A percentile compares a stretch with the other conserved stretches of the same genome.
phyloP scores from a whole-genome alignment of 2,329 filamentous ascomycete species.

The Triangularia setosa region DNA sequence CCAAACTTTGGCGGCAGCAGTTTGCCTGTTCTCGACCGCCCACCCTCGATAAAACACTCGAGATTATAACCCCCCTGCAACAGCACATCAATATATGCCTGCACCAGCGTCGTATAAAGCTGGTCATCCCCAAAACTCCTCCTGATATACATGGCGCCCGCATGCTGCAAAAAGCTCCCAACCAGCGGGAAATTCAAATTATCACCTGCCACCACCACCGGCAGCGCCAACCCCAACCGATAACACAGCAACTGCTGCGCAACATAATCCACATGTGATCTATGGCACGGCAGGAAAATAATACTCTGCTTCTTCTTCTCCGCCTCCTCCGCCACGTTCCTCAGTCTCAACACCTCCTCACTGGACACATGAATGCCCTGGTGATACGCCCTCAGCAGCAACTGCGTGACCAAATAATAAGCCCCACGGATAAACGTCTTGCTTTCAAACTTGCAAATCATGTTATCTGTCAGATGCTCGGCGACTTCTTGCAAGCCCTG shows the following conservation, averaged over 20 bases:
- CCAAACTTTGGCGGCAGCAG: constrained; percentile 92
- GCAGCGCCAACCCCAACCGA: constrained; percentile 79
- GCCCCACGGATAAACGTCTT: constrained; percentile 87
- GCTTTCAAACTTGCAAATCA: constrained; percentile 99
- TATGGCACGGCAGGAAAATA: constrained; percentile 90
- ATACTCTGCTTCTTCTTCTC: constrained; percentile 88
- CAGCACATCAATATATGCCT: constrained; percentile 90
- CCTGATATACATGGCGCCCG: constrained; percentile 96
- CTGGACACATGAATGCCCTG: constrained; percentile 96
- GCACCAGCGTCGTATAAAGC: constrained; percentile 87
- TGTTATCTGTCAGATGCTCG: constrained; percentile 81
- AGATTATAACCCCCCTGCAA: constrained; percentile 90
- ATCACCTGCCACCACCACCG: constrained; percentile 90
- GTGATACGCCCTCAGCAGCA: constrained; percentile 89
- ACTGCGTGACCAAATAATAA: constrained; percentile 83
- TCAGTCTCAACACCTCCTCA: constrained; percentile 81
- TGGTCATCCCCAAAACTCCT: constrained; percentile 88
- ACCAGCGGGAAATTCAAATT: constrained; percentile 93
- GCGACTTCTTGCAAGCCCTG: constrained; percentile 73
- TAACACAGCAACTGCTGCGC: constrained; percentile 95
- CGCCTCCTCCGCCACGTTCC: constrained; percentile 78
- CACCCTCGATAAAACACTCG: constrained; percentile 96
- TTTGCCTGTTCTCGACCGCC: constrained; percentile 88
- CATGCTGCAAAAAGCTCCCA: constrained; percentile 86
- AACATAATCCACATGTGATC: constrained; percentile 95